phyloP scores from a whole-genome alignment of 2,329 filamentous ascomycete species.

The Curvularia lunata region DNA sequence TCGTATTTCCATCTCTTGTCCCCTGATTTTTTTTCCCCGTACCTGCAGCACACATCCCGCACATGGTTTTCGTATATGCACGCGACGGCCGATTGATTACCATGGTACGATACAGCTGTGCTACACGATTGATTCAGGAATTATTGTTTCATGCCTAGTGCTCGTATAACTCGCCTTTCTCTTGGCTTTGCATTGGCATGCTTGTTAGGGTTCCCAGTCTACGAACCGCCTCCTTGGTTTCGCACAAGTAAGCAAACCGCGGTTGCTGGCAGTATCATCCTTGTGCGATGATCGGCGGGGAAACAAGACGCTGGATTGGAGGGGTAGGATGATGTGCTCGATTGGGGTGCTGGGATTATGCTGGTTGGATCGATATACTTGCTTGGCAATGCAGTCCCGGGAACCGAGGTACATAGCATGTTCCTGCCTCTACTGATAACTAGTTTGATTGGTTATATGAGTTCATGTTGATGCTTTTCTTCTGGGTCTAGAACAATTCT shows the following conservation, averaged over 20 bases:
- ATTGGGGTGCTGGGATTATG: background rate
- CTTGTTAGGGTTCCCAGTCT: background rate
- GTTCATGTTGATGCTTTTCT: background rate
- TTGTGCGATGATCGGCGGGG: background rate
- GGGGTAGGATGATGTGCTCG: background rate
- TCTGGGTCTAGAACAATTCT: background rate
- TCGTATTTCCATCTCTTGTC: no score
- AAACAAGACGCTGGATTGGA: no score
- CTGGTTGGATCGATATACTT: background rate
- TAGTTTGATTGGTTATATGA: background rate
- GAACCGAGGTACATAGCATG: background rate
- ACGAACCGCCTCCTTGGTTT: background rate
- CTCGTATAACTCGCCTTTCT: background rate
- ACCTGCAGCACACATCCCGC: no score
- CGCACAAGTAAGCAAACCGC: background rate
- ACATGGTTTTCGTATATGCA: background rate
- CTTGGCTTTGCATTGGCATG: background rate
- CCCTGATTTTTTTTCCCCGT: no score
- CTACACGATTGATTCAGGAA: background rate
- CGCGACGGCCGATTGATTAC: background rate
- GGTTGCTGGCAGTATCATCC: background rate
- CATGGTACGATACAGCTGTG: no score
- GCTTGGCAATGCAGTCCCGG: background rate
- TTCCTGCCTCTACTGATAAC: background rate
- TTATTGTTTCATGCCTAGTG: background rate